Evolutionary conservation across 257 asterid genomes (phyloP), one percentile per base, ranked within the genome.

Genomic region (Ophiorrhiza pumila): DNA sequence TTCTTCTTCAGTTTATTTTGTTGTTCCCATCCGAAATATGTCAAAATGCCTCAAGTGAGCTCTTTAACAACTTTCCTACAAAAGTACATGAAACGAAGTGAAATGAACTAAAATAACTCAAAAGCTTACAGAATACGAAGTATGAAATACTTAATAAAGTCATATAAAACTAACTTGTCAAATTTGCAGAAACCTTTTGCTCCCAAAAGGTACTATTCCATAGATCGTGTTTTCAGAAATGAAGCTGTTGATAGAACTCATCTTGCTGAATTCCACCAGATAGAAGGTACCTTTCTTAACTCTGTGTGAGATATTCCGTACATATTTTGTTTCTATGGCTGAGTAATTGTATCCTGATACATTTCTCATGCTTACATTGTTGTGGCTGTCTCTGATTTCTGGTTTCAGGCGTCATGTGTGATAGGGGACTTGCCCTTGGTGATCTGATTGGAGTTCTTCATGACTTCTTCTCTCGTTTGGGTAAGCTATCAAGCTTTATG

Each of bases 201-300:
- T 80, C 99, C 99, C 39, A 90, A 90, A 76, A 90, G 83, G 67
- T 92, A 95, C 86, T 95, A 87, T 77, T 95, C 99, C 32, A 95
- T 92, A 43, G 99, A 95, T 65, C 99, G 97, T 50, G 99, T 95
- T 71, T 95, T 95, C 74, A 84, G 97, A 88, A 95, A 95, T 75
- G 99, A 95, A 87, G 99, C 98, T 35, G 99, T 92, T 50, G 99
- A 95, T 80, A 85, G 96, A 67, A 92, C 99, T 32, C 99, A 95
- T 82, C 97, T 95, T 76, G 99, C 99, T 53, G 99, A 95, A 82
- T 95, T 95, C 87, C 98, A 95, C 86, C 99, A 92, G 83, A 95
- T 95, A 71, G 99, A 95, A 95, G 99, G 97, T 92, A 83, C 32
- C 68, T 60, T 43, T 80, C 72, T 62, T 72, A n/a, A 47, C 12